Percentiles rank a stretch among this genome's conserved stretches.
phyloP scores from a whole-genome alignment of 2,329 filamentous ascomycete species.

The Hymenoscyphus infarciens region DNA sequence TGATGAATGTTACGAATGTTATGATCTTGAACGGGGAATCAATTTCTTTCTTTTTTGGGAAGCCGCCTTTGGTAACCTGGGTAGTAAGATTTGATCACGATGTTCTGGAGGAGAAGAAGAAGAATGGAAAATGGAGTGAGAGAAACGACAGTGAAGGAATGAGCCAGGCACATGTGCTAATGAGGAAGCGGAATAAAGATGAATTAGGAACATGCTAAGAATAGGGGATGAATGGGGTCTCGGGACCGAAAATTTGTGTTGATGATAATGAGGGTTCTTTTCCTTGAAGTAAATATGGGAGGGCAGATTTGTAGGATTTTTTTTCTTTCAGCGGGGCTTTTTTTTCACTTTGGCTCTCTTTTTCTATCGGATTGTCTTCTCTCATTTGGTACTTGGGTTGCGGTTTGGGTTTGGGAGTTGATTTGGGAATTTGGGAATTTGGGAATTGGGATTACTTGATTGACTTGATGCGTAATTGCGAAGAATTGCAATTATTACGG shows the following conservation, averaged over 20 bases:
- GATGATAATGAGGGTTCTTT: constrained; percentile 1
- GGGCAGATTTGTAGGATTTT: neutral
- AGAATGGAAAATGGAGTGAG: neutral
- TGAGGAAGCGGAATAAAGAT: neutral
- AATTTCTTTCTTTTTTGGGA: neutral
- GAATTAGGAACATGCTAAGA: neutral
- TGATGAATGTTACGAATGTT: constrained; percentile 2
- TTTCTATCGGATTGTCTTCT: neutral
- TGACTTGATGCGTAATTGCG: neutral
- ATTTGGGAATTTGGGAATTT: neutral
- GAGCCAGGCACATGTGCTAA: neutral
- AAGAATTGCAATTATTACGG: no score
- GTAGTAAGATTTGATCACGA: neutral
- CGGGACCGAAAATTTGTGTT: neutral
- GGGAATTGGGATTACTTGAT: no score
- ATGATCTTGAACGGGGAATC: neutral
- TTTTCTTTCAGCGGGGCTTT: neutral
- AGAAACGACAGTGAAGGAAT: neutral
- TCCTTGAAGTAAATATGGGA: neutral
- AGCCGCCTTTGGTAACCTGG: neutral
- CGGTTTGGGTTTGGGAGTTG: neutral
- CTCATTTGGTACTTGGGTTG: neutral
- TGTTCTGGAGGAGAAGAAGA: neutral
- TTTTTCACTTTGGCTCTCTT: neutral
- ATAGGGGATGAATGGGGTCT: no score